These are phyloP conservation scores for Camelina laxa DNA, from an alignment of 345 rosid genomes.

Conservation along the genomic window DNA sequence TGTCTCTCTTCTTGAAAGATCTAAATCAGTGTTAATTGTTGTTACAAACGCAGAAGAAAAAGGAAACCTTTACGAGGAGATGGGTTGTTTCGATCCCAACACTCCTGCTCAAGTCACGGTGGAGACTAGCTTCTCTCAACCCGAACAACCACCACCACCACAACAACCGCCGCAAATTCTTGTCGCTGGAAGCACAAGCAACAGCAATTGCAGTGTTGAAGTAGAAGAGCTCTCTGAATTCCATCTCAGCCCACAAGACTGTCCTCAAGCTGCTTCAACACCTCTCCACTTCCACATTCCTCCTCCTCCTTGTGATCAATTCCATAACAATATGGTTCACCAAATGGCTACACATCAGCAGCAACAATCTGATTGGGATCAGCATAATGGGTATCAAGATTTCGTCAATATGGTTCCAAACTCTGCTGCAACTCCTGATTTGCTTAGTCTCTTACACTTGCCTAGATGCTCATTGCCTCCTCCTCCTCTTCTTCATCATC, in stretches of 20 bases:
- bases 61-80: slow-evolving; percentile 54
- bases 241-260: slow-evolving; percentile 43
- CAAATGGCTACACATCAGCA: slow-evolving; percentile 37
- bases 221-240: slow-evolving; percentile 51
- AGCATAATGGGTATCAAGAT: slow-evolving; percentile 32
- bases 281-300: slow-evolving; percentile 41
- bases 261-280: slow-evolving; percentile 39
- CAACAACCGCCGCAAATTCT: slow-evolving; percentile 23
- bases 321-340: slow-evolving; percentile 43
- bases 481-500: background rate
- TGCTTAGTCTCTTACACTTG: slow-evolving; percentile 66
- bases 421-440: slow-evolving; percentile 58
- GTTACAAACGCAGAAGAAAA: slow-evolving; percentile 6
- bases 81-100: slow-evolving; percentile 57
- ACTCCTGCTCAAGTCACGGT: slow-evolving; percentile 44
- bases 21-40: background rate
- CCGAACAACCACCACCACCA: slow-evolving; percentile 28
- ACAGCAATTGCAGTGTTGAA: slow-evolving; percentile 44
- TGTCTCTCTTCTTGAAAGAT: background rate
- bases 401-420: slow-evolving; percentile 36
- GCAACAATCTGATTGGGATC: slow-evolving; percentile 52
- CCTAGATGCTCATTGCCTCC: slow-evolving; percentile 54
- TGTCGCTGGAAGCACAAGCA: slow-evolving; percentile 45
- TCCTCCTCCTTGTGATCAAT: slow-evolving; percentile 36
- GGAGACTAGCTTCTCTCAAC: slow-evolving; percentile 39